A percentile compares a stretch with the other conserved stretches of the same genome.
phyloP scores from a whole-genome alignment of 768 basidiomycete species.

The Boletus reticuloceps region DNA sequence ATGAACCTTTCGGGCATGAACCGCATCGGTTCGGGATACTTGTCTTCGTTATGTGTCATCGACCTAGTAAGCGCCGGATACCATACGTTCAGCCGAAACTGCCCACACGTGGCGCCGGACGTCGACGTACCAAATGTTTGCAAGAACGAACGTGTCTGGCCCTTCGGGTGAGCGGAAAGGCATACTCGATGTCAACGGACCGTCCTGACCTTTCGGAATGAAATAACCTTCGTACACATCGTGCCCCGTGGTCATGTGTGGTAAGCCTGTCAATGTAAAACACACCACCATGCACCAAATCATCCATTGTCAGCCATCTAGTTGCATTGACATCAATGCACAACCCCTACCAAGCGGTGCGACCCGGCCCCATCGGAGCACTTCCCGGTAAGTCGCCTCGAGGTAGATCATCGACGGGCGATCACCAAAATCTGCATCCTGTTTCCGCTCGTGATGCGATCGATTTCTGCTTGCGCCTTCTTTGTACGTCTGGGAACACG shows the following conservation, averaged over 20 bases:
- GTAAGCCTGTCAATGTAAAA: constrained; percentile 21
- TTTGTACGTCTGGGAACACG: constrained; percentile 36
- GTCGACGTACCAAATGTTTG: constrained; percentile 23
- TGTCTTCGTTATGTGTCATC: constrained; percentile 34
- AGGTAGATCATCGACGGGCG: constrained; percentile 24
- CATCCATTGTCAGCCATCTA: background rate
- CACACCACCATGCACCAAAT: background rate
- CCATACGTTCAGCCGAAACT: background rate
- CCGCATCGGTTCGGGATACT: constrained; percentile 31
- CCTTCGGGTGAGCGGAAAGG: background rate
- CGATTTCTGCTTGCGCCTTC: constrained; percentile 39
- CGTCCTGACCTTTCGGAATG: constrained; percentile 49
- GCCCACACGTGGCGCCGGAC: background rate
- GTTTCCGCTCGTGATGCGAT: constrained; percentile 27
- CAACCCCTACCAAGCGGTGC: constrained; percentile 29
- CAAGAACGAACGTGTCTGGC: constrained; percentile 25
- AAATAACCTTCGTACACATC: constrained; percentile 47
- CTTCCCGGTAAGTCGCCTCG: constrained; percentile 32
- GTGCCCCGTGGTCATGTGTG: constrained; percentile 35
- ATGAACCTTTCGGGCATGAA: constrained; percentile 40
- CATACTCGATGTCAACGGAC: no score
- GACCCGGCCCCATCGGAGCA: constrained; percentile 35
- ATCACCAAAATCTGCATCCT: constrained; percentile 31
- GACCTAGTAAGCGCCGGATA: constrained; percentile 15
- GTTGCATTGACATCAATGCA: background rate